A percentile compares a stretch with the other conserved stretches of the same genome.
Evolutionary conservation across 2,329 filamentous ascomycete genomes (phyloP).

Genomic region (Biscogniauxia mediterranea): DNA sequence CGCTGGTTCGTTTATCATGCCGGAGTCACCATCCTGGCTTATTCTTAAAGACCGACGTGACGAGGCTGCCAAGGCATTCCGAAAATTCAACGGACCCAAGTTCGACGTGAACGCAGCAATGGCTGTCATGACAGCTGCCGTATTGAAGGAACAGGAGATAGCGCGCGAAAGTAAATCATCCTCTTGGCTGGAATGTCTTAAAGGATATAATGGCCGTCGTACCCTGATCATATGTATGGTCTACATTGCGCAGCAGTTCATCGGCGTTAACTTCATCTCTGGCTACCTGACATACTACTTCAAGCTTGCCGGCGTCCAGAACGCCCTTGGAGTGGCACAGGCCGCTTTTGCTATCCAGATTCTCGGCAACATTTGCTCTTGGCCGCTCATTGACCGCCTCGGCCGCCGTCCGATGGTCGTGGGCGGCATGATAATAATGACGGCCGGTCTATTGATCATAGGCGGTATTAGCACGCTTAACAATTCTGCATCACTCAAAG

Average conservation of each 20-base stretch:
- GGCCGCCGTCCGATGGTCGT: not conserved
- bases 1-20: slow-evolving; percentile 4
- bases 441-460: not conserved
- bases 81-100: not conserved
- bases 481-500: slow-evolving; percentile 4
- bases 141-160: slow-evolving; percentile 18
- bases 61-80: not conserved
- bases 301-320: not conserved
- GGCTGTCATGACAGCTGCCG: not conserved
- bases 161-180: slow-evolving; percentile 14
- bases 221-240: slow-evolving; percentile 33
- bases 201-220: slow-evolving; percentile 27
- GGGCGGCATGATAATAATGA: not conserved
- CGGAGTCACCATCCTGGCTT: not conserved
- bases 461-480: not conserved
- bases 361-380: not conserved
- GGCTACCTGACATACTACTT: slow-evolving; percentile 25
- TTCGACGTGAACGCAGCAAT: not conserved
- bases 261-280: slow-evolving; percentile 32
- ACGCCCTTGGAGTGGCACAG: not conserved
- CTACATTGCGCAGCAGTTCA: slow-evolving; percentile 31
- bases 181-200: slow-evolving; percentile 30
- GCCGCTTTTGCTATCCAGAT: not conserved
- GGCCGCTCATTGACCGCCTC: slow-evolving; percentile 1
- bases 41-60: not conserved